Conservation (phyloP, 148 eudicot species). For the Polygonum maritimum region DNA sequence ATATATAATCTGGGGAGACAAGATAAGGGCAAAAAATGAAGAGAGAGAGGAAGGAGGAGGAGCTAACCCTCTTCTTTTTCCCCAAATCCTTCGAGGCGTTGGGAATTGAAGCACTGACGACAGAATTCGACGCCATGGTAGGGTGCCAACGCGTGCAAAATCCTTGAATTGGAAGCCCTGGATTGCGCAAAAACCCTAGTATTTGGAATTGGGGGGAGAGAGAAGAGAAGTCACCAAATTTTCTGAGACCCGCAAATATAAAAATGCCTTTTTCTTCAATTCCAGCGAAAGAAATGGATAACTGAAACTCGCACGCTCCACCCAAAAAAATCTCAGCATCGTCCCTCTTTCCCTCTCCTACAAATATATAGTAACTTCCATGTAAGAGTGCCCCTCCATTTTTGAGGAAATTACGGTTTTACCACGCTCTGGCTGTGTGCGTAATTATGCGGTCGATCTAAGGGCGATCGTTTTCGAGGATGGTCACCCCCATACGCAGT, state of each 20-base stretch:
- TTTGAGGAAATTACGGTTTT: not conserved
- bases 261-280: not conserved
- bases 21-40: not conserved
- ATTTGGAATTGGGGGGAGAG: not conserved
- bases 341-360: not conserved
- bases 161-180: not conserved
- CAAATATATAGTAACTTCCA: not conserved
- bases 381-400: not conserved
- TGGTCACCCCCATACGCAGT: not conserved
- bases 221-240: not conserved
- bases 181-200: constrained; percentile 6
- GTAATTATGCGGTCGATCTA: not conserved
- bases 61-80: constrained; percentile 75
- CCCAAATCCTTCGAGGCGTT: constrained; percentile 55
- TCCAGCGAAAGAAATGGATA: constrained; percentile 28
- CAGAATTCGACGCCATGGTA: constrained; percentile 65
- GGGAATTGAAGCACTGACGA: constrained; percentile 55
- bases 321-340: constrained; percentile 13
- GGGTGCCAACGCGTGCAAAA: not conserved
- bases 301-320: constrained; percentile 59
- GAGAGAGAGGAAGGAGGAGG: not conserved
- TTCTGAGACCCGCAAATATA: not conserved
- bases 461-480: not conserved
- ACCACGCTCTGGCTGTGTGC: not conserved
- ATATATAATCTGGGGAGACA: not conserved